Evolutionary conservation across 352 stramenopile species (phyloP), one percentile per base, ranked within the genome.

Genomic region (Nothophytophthora sp.): DNA sequence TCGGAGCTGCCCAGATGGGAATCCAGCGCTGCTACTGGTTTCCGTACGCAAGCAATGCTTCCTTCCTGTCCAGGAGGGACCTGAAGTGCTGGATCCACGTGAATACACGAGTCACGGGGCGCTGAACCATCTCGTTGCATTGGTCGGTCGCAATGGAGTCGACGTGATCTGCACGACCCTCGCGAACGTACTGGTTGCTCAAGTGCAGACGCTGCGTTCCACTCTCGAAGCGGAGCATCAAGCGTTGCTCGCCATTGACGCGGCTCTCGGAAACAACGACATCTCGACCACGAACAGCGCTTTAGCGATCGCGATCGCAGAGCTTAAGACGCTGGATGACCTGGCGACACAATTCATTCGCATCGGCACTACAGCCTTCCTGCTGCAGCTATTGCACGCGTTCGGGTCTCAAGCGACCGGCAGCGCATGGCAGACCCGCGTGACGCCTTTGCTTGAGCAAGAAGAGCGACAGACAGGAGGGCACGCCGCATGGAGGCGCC

Each of bases 341-440:
- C 49, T 69, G 11, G 53, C 59, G 5, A 53, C 30, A 4, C 59
- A 60, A 15, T 42, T 68, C 36, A 25, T 70, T 5, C 55, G 62
- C 44, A 74, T 76, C 25, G 71, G 67, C 15, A 66, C 53, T n/a
- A 40, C 55, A 3, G 27, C 30, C 5, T 76, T 82, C 48, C 44
- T 82, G 19, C 35, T 78, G 8, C 46, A 74, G 28, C 38, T 76
- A 7, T 18, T 81, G 8, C 63, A 73, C 20, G 40, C 10, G n/a
- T 27, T 49, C 44, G 51, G 27, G 16, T n/a, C 34, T 6, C 41
- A 50, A 27, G 27, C 34, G 8, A 36, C 16, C 23, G 41, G 36
- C 6, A 40, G 54, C 22, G 56, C 24, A n/a, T 60, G 49, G 55
- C 30, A 32, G 5, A 25, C 28, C n/a, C 59, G 59, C 30, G 42